Base-by-base conservation (phyloP, 2,329 filamentous ascomycete species). In the Westerdykella sp. region DNA sequence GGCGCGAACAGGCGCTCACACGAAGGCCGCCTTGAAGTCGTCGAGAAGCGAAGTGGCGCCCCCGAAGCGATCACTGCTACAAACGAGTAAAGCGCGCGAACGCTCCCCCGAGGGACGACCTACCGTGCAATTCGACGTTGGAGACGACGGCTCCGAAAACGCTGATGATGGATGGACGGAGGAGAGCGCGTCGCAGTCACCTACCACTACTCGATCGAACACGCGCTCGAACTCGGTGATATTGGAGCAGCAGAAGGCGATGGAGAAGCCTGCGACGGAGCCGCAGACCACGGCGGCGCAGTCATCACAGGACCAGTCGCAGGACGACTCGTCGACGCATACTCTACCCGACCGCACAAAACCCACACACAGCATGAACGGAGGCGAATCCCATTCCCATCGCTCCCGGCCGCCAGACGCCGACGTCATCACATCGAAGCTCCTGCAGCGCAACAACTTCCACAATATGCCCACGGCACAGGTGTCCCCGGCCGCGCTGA, bases 361-460 rank as follows among this genome's bases (percentile, higher is more conserved):
- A 40, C 45, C 38, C 18, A 40, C 51, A 21, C 52, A 51, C 15
- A 53, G 55, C 15, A 44, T 57, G 11, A 68, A 63, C 48, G 62
- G 61, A 14, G 51, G 57, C 35, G 58, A 50, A 46, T 56, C 63
- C 23, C 57, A 63, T 40, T 10, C 25, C 25, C 55, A 62, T 28
- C 59, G 66, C 41, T 63, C 63, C 25, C 53, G 63, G 28, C 62
- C 63, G 18, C 65, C 68, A 30, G 81, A 83, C 56, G 82, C 80
- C 47, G 78, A 81, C 54, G 79, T 83, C 47, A 76, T 86, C 40
- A 86, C 83, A 6, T 81, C 82, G 23, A 75, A 81, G 45, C 66
- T 87, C 31, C 72, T 88, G 2, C 78, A 84, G 57, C 76, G 83
- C 51, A 79, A 74, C 51, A 79, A 74, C 9, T 75, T 80, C 0